Percentiles rank a stretch among this genome's conserved stretches.
These are phyloP conservation scores for Pseudonectria foliicola DNA, from an alignment of 2,329 filamentous ascomycete species.

Conservation along the genomic window DNA sequence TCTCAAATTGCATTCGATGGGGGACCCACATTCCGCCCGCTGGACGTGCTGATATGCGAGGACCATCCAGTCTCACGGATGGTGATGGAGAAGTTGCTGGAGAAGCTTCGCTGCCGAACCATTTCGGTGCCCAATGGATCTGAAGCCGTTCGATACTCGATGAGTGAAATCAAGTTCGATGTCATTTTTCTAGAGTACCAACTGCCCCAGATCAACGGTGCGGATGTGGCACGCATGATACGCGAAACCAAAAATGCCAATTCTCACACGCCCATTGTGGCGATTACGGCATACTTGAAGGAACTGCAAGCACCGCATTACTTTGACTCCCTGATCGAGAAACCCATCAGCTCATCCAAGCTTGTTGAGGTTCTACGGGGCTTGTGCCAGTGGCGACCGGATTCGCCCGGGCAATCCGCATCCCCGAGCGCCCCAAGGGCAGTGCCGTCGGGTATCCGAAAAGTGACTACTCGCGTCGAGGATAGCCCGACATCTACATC, in stretches of 20 bases:
- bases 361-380: constrained; percentile 79
- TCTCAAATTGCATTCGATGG: constrained; percentile 85
- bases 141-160: constrained; percentile 86
- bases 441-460: constrained; percentile 57
- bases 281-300: constrained; percentile 96
- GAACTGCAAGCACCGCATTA: constrained; percentile 92
- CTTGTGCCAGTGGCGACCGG: constrained; percentile 89
- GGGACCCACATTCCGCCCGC: constrained; percentile 76
- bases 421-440: constrained; percentile 47
- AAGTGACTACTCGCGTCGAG: constrained; percentile 56
- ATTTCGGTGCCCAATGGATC: constrained; percentile 86
- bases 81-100: constrained; percentile 97
- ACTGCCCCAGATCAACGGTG: constrained; percentile 87
- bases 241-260: constrained; percentile 95
- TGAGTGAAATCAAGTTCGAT: constrained; percentile 97
- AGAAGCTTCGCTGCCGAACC: constrained; percentile 90
- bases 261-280: constrained; percentile 88
- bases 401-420: constrained; percentile 41
- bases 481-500: constrained; percentile 82
- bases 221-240: constrained; percentile 95
- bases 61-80: constrained; percentile 94
- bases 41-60: constrained; percentile 94
- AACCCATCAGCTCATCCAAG: constrained; percentile 89
- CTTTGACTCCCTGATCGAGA: constrained; percentile 92
- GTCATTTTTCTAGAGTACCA: constrained; percentile 98